Base-by-base conservation (phyloP, 805 yeast genomes). In the Candida fluviatilis region DNA sequence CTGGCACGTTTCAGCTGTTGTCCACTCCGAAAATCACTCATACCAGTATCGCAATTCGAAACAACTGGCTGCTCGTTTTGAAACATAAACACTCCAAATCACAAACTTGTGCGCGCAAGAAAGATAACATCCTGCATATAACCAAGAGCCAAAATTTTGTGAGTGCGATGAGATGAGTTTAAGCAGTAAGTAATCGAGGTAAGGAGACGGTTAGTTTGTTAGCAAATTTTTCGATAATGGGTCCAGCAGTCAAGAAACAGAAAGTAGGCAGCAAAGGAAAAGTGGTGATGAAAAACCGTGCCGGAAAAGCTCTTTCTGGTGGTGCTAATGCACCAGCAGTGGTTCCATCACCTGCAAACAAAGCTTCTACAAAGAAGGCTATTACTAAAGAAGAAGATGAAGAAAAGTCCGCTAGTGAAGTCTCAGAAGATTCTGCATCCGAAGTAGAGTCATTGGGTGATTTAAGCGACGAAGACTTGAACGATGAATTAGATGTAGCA, bases 401-500 rank as follows among this genome's bases (percentile, higher is more conserved):
- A n/a, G n/a, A n/a, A n/a, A n/a, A n/a, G n/a, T n/a, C n/a, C n/a
- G n/a, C 18, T 7, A 21, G 11, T n/a, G 35, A 31, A 5, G 21
- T 11, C 12, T 11, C 12, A n/a, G 19, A 30, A 17, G 18, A 71
- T 12, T 23, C 25, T 8, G 44, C 28, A 16, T 36, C 29, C 5
- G 38, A 31, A 11, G 40, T 39, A 17, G 48, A 40, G 16, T 31
- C 47, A 16, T 19, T 31, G n/a, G 31, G 16, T 8, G 43, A 33
- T 27, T 21, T 31, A 18, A 30, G 39, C 29, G 51, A 47, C 24
- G 43, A 39, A 4, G 51, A 54, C 23, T 38, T 47, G 23, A 55
- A 57, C 27, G 59, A 51, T 26, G 64, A 57, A 31, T 46, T 46
- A 21, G 62, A 54, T n/a, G 52, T 49, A 6, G 53, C 41, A 16